Conservation (phyloP, 306 rosid genomes). For the Hylodesmum podocarpum region DNA sequence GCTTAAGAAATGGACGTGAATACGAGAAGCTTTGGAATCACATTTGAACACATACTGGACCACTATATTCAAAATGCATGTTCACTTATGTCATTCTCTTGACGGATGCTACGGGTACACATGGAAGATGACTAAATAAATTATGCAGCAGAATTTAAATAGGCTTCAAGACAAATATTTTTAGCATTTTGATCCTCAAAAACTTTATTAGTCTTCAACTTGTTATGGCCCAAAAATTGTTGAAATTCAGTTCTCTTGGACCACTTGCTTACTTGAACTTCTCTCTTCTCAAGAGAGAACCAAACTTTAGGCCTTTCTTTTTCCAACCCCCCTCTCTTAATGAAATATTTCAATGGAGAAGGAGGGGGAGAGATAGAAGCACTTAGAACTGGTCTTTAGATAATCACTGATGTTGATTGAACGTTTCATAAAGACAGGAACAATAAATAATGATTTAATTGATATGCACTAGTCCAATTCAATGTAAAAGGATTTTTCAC, state of each 20-base stretch:
- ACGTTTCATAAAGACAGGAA: background rate
- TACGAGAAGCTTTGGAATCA: background rate
- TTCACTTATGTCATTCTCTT: background rate
- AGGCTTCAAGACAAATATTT: conserved; percentile 1
- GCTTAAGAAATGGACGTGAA: background rate
- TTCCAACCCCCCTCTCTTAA: background rate
- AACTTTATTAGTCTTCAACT: background rate
- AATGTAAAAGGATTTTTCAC: no score
- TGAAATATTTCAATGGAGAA: background rate
- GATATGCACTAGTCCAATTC: no score
- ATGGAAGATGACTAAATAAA: background rate
- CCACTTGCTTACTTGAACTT: conserved; percentile 6
- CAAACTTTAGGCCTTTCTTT: background rate
- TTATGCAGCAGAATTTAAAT: background rate
- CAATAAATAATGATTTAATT: background rate
- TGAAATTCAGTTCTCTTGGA: background rate
- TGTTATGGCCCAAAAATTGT: background rate
- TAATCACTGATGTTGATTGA: background rate
- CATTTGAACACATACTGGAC: conserved; percentile 6
- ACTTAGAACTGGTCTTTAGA: background rate
- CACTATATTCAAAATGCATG: conserved; percentile 7
- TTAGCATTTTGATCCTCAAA: background rate
- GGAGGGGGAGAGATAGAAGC: background rate
- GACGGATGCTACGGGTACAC: conserved; percentile 6
- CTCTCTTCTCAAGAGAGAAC: conserved; percentile 3